Percentiles rank a stretch among this genome's conserved stretches.
phyloP scores from a whole-genome alignment of 345 rosid genomes.

The Acer saccharum region DNA sequence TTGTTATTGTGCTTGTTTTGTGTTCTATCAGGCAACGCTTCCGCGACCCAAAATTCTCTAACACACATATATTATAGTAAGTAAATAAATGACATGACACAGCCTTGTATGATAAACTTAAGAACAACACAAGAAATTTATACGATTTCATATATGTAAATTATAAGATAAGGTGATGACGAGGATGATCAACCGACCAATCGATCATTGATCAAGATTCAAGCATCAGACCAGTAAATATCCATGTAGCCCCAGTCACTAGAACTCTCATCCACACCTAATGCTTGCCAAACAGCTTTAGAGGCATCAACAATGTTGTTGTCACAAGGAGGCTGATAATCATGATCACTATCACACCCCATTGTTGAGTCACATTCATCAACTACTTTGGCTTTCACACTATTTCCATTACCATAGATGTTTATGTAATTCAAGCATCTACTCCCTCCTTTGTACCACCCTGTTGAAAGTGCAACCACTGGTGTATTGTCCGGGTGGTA shows the following conservation, averaged over 20 bases:
- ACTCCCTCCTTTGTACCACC: conserved; percentile 26
- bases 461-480: conserved; percentile 32
- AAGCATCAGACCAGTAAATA: conserved; percentile 38
- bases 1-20: too few relatives aligned
- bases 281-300: conserved; percentile 36
- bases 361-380: conserved; percentile 38
- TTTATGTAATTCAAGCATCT: conserved; percentile 28
- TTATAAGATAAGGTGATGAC: too few relatives aligned
- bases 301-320: conserved; percentile 38
- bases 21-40: too few relatives aligned
- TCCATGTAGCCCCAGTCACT: conserved; percentile 28
- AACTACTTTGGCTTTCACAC: conserved; percentile 32
- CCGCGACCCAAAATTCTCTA: too few relatives aligned
- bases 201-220: not conserved
- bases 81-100: too few relatives aligned
- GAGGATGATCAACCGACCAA: too few relatives aligned
- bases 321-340: conserved; percentile 31
- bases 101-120: too few relatives aligned
- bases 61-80: too few relatives aligned
- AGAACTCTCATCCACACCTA: conserved; percentile 21
- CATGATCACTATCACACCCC: conserved; percentile 33
- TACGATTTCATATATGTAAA: too few relatives aligned
- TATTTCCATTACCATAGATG: conserved; percentile 30
- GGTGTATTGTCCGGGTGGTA: conserved; percentile 20
- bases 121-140: too few relatives aligned